Evolutionary conservation across 116 monocot genomes (phyloP).

Genomic region (Posidonia oceanica): DNA sequence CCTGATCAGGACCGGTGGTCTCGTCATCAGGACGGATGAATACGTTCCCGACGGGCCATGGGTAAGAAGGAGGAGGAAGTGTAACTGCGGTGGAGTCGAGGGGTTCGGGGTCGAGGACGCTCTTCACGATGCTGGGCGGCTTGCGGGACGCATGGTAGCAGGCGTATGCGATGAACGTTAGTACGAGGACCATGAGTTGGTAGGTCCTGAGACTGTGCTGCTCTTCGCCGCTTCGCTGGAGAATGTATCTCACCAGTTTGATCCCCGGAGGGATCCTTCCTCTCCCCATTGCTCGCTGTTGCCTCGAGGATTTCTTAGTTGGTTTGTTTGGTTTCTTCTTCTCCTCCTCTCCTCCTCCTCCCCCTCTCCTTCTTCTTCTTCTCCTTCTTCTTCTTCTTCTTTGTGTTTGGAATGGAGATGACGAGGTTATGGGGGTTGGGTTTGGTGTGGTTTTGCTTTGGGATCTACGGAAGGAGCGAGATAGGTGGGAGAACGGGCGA

Average conservation of each 20-base stretch:
- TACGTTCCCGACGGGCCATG: constrained; percentile 9
- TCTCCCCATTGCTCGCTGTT: not conserved
- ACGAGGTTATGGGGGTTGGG: too few species aligned
- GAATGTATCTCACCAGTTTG: constrained; percentile 3
- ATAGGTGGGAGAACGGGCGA: too few species aligned
- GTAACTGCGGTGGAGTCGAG: not conserved
- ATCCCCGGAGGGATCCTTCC: constrained; percentile 14
- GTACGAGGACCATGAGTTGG: constrained; percentile 24
- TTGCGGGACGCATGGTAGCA: constrained; percentile 60
- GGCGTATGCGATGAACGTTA: constrained; percentile 59
- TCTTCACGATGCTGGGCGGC: constrained; percentile 57
- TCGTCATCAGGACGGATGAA: not conserved
- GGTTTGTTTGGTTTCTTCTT: too few species aligned
- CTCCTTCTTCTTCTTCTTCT: too few species aligned
- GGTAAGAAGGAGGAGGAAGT: not conserved
- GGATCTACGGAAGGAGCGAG: too few species aligned
- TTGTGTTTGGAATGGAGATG: too few species aligned
- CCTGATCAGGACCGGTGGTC: not conserved
- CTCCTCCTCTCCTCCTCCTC: too few species aligned
- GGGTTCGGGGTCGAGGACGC: constrained; percentile 29
- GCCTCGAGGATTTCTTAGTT: too few species aligned
- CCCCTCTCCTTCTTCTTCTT: too few species aligned
- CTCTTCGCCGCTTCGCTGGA: not conserved
- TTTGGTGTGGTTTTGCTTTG: too few species aligned
- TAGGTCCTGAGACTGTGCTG: constrained; percentile 1